Base-by-base conservation (phyloP, 441 rosid species). In the Sinapis alba region DNA sequence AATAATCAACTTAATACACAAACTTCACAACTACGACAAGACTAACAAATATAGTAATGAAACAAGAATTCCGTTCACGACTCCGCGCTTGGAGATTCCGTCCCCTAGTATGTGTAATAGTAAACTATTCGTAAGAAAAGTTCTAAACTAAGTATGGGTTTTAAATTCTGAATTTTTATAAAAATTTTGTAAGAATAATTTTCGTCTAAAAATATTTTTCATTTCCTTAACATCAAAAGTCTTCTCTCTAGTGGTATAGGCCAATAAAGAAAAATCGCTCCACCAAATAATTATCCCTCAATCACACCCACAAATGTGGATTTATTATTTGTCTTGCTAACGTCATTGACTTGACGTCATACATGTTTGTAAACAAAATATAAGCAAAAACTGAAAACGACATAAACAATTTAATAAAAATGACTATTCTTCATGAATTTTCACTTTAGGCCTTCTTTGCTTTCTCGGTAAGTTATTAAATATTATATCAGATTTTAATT, bases 321-420 rank as follows among this genome's bases (percentile, higher is more conserved):
- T 26, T 2, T 26, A 26, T 2, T 26, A 26, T 1, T 26, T 26
- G 28, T 26, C 3, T 26, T 34, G 41, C 41, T 45, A 45, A 56
- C 63, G 36, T 58, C 62, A 58, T 58, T 12, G 9, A 24, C 3
- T 8, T 58, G 36, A 15, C 36, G 36, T 58, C 62, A n/a, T 26
- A 58, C 26, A 58, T 24, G 62, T 26, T 58, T 15, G 30, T 13
- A 58, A 58, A 26, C 19, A 18, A 58, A 21, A 23, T 56, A 68
- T 24, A 64, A 24, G 63, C 53, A 69, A 69, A 69, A 24, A 59
- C 10, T 59, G 13, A 27, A 12, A 59, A 7, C 4, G 63, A 27
- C 36, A 59, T 13, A 59, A 59, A 26, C 19, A 27, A 26, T 27
- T 58, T 58, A 21, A 54, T 12, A 2, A 24, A 26, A 6, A 58